A percentile compares a stretch with the other conserved stretches of the same genome.
Evolutionary conservation across 768 basidiomycete species (phyloP).

Genomic region (Melanogaster broomeanus): DNA sequence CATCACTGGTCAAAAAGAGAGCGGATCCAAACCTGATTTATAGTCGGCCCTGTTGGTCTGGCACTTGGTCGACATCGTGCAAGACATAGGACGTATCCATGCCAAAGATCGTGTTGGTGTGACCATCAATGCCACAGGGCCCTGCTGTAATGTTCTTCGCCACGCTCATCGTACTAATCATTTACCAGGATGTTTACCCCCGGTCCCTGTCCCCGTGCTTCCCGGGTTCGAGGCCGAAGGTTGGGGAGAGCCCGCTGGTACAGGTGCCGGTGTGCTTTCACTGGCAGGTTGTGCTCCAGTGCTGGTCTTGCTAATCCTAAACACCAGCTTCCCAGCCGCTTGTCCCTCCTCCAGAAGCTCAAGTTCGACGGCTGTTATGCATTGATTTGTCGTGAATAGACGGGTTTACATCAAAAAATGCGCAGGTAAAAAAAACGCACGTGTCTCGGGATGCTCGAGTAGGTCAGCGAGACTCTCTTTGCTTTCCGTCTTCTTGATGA

Average conservation of each 20-base stretch:
- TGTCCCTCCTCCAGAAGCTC: conserved; percentile 33
- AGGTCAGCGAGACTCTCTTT: conserved; percentile 33
- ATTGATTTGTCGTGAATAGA: neutral
- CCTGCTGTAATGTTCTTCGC: too few species aligned
- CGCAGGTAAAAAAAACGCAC: conserved; percentile 13
- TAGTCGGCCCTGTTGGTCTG: too few species aligned
- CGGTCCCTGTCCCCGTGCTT: conserved; percentile 3
- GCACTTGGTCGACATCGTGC: too few species aligned
- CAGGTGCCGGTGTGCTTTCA: neutral
- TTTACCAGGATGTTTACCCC: neutral
- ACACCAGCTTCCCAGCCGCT: conserved; percentile 29
- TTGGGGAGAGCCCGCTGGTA: neutral
- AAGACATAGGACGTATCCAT: too few species aligned
- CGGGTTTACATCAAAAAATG: neutral
- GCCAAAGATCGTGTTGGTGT: too few species aligned
- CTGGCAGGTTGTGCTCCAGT: conserved; percentile 1
- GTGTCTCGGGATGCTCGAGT: conserved; percentile 31
- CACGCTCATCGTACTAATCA: neutral
- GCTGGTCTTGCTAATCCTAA: conserved; percentile 24
- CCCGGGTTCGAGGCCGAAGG: conserved; percentile 3
- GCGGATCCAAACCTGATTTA: too few species aligned
- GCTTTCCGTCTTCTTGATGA: conserved; percentile 36
- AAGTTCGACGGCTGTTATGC: conserved; percentile 25
- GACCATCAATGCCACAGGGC: too few species aligned
- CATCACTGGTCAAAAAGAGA: too few species aligned